phyloP scores from a whole-genome alignment of 805 yeast genomes.

The Ogataea pini region DNA sequence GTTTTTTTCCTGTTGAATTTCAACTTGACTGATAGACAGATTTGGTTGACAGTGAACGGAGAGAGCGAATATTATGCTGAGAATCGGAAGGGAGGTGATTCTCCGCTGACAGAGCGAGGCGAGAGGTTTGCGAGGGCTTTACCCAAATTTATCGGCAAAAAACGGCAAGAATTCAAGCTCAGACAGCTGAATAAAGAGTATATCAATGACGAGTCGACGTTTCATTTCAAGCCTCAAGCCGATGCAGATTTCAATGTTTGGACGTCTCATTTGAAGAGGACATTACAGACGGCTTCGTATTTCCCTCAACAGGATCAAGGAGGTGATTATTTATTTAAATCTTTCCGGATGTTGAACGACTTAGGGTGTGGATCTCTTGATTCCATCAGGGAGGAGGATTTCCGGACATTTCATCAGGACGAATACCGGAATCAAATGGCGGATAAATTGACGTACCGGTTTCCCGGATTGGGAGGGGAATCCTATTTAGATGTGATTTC shows the following conservation, averaged over 20 bases:
- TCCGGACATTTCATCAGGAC: slow-evolving; percentile 26
- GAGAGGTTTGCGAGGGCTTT: slow-evolving; percentile 36
- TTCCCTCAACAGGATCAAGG: slow-evolving; percentile 31
- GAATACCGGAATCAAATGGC: slow-evolving; percentile 33
- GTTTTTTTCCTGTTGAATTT: slow-evolving; percentile 52
- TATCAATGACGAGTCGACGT: slow-evolving; percentile 32
- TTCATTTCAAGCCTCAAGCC: slow-evolving; percentile 19
- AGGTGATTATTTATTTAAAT: slow-evolving; percentile 31
- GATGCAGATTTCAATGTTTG: slow-evolving; percentile 37
- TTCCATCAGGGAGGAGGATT: slow-evolving; percentile 34
- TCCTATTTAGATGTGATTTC: slow-evolving; percentile 39
- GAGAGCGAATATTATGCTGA: slow-evolving; percentile 32
- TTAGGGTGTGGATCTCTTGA: slow-evolving; percentile 38
- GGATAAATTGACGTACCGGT: slow-evolving; percentile 36
- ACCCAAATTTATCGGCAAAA: slow-evolving; percentile 36
- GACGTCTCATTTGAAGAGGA: slow-evolving; percentile 36
- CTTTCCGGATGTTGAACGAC: slow-evolving; percentile 38
- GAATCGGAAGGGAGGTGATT: slow-evolving; percentile 37
- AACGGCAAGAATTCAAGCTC: slow-evolving; percentile 38
- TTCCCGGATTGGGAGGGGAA: slow-evolving; percentile 41
- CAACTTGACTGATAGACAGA: slow-evolving; percentile 38
- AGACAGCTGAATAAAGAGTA: slow-evolving; percentile 35
- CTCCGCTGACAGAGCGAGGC: slow-evolving; percentile 32
- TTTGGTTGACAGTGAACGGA: slow-evolving; percentile 39
- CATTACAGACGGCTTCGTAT: slow-evolving; percentile 35